Evolutionary conservation across 2,329 filamentous ascomycete genomes (phyloP).

Genomic region (Penicillium sp.): DNA sequence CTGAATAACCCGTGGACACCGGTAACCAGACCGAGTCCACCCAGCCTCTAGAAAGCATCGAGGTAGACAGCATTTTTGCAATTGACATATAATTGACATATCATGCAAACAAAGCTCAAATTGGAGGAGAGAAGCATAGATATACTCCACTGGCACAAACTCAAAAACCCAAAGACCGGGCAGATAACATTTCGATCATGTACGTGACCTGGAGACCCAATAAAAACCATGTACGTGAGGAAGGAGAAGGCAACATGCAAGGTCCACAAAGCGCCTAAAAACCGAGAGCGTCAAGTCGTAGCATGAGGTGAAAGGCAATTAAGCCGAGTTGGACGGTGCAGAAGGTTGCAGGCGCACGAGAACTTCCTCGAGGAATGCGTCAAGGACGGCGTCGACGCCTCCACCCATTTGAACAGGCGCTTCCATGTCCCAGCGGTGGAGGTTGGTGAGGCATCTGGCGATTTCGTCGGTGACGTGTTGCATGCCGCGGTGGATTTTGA

Average conservation of each 20-base stretch:
- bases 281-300: slow-evolving; percentile 2
- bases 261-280: slow-evolving; percentile 1
- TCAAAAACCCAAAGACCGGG: not conserved
- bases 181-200: not conserved
- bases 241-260: slow-evolving; percentile 1
- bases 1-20: not conserved
- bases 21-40: not conserved
- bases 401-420: slow-evolving; percentile 91
- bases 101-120: not conserved
- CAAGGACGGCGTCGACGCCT: slow-evolving; percentile 80
- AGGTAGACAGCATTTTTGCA: not conserved
- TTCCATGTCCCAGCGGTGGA: slow-evolving; percentile 80
- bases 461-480: slow-evolving; percentile 67
- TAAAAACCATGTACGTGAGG: slow-evolving; percentile 4
- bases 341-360: slow-evolving; percentile 84
- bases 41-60: not conserved
- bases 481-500: slow-evolving; percentile 20
- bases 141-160: not conserved
- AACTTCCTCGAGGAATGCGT: slow-evolving; percentile 90
- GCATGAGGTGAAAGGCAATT: not conserved
- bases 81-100: not conserved
- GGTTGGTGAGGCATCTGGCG: slow-evolving; percentile 77
- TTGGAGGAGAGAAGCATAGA: not conserved
- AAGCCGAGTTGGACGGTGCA: not conserved
- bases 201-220: not conserved